phyloP scores from a whole-genome alignment of 202 grass and related monocot genomes.

The Carex sylvatica region DNA sequence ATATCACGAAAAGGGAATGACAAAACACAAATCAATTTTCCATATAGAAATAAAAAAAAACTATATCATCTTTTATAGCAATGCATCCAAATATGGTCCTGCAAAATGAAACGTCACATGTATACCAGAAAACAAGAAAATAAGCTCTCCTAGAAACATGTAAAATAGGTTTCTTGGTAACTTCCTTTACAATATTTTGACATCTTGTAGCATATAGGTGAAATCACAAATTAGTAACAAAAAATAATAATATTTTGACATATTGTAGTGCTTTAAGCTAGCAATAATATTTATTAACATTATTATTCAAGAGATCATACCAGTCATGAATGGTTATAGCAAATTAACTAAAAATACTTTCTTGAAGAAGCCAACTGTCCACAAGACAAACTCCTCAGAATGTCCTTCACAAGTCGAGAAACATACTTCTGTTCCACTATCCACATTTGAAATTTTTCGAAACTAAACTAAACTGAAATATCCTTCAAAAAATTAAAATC shows the following conservation, averaged over 20 bases:
- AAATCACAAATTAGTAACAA: background rate
- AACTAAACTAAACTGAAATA: background rate
- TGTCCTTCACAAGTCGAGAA: background rate
- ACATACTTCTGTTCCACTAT: conserved; percentile 26
- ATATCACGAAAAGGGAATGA: background rate
- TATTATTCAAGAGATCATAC: background rate
- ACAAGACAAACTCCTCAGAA: conserved; percentile 10
- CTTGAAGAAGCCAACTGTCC: conserved; percentile 16
- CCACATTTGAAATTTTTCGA: background rate
- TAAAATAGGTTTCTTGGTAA: background rate
- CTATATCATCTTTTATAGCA: background rate
- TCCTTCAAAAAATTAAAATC: conserved; percentile 1
- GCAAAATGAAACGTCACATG: background rate
- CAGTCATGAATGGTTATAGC: background rate
- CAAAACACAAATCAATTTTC: conserved; percentile 1
- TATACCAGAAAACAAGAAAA: background rate
- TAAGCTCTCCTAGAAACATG: background rate
- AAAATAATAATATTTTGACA: background rate
- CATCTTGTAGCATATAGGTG: no score
- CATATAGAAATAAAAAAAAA: background rate
- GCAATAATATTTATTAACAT: background rate
- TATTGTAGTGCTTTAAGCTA: background rate
- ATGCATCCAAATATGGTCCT: background rate
- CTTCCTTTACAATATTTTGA: background rate
- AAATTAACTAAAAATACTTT: conserved; percentile 24